A percentile compares a stretch with the other conserved stretches of the same genome.
Conservation (phyloP, 345 rosid genomes). For the Erodium maritimum region DNA sequence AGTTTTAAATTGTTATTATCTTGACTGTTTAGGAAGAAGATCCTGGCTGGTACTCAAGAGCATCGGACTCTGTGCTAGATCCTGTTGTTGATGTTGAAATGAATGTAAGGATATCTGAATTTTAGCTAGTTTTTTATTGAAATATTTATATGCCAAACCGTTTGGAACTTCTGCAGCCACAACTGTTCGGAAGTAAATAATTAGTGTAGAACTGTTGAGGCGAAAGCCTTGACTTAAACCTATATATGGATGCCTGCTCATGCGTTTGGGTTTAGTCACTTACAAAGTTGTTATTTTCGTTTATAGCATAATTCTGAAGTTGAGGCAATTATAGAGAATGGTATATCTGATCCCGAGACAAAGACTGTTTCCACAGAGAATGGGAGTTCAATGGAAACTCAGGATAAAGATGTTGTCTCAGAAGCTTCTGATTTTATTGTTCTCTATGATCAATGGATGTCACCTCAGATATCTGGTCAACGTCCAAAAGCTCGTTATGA, state of each 20-base stretch:
- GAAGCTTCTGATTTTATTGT: constrained; percentile 65
- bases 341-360: constrained; percentile 43
- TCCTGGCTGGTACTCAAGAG: constrained; percentile 94
- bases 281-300: background rate
- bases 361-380: constrained; percentile 61
- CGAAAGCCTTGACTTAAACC: background rate
- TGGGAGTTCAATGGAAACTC: constrained; percentile 51
- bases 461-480: constrained; percentile 72
- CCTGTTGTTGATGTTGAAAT: constrained; percentile 55
- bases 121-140: background rate
- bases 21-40: constrained; percentile 68
- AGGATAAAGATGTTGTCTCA: constrained; percentile 87
- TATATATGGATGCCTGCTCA: background rate
- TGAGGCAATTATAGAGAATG: constrained; percentile 51
- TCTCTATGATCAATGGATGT: constrained; percentile 88
- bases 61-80: constrained; percentile 54
- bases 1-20: constrained; percentile 2
- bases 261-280: too few relatives aligned
- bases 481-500: constrained; percentile 87
- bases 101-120: constrained; percentile 41
- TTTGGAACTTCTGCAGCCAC: background rate
- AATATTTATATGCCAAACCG: background rate
- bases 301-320: constrained; percentile 45
- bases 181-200: background rate
- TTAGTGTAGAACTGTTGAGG: background rate